Base-by-base conservation (phyloP, 371 early-diverging fungal genomes). In the Mucor sp. region DNA sequence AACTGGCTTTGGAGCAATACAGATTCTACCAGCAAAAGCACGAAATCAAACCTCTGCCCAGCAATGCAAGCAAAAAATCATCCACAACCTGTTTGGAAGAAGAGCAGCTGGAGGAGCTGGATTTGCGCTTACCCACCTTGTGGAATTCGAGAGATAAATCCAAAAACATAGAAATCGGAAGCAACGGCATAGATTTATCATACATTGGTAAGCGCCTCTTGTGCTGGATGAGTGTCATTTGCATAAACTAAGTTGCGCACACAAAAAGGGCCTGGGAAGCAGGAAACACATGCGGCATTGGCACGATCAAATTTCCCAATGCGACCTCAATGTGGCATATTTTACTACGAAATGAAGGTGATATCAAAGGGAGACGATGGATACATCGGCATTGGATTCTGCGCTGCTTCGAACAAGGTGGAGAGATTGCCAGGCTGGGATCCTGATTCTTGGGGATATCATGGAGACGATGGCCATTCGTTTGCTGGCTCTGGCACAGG, bases 391-490 rank as follows among this genome's bases (percentile, higher is more conserved):
- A 84, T 97, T 43, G 98, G 98, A 25, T 89, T 97, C 47, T 89
- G 92, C 63, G 77, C 77, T 17, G 66, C 77, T 8, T 74, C 58
- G 6, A 89, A 92, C 11, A 62, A 68, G 5, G 50, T 90, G 27
- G 83, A 85, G 32, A 79, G 94, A 65, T 77, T 94, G 39, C 95
- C 96, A 61, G 76, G 95, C 4, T 95, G 94, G 94, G 94, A 95
- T 63, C 67, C 68, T 5, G 74, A 86, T 58, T 93, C 94, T 25
- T 95, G 92, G 91, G 96, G 96, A 11, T 95, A 92, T 78, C 96
- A 95, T 68, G 94, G 97, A 23, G 97, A 97, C 77, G 98, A 99
- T 76, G 99, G 99, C 14, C 80, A 91, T 63, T 74, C 81, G 39
- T 96, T 97, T 73, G 82, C 82, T 64, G 92, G 93, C 43, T 86